These are phyloP conservation scores for Paxillus ammoniavirescens DNA, from an alignment of 768 basidiomycete genomes.

Conservation along the genomic window DNA sequence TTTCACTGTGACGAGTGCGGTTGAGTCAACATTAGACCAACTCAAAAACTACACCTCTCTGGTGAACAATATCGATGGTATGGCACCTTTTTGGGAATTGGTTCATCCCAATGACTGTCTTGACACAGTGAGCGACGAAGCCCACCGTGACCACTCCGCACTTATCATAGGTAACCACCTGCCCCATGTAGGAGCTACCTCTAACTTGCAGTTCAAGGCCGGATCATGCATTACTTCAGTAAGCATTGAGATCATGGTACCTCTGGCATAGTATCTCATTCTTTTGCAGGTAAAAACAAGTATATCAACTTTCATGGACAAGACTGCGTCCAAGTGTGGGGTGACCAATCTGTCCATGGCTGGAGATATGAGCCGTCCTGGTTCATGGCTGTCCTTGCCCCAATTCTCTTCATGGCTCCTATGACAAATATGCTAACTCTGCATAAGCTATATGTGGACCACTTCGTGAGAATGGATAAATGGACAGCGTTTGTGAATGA, in stretches of 20 bases:
- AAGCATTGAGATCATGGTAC: background rate
- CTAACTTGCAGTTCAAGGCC: conserved; percentile 26
- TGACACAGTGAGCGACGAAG: background rate
- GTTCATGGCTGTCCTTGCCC: conserved; percentile 35
- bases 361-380: conserved; percentile 25
- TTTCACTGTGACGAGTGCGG: background rate
- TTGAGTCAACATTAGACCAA: background rate
- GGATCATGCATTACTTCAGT: conserved; percentile 41
- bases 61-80: conserved; percentile 1
- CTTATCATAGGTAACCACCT: conserved; percentile 1
- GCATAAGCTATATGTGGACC: conserved; percentile 46
- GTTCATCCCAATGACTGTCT: background rate
- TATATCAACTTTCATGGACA: conserved; percentile 39
- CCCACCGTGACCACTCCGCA: background rate
- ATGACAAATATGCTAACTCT: conserved; percentile 40
- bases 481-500: conserved; percentile 42
- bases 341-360: conserved; percentile 23
- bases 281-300: conserved; percentile 14
- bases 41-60: conserved; percentile 1
- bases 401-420: conserved; percentile 45
- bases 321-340: conserved; percentile 30
- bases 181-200: background rate
- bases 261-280: background rate
- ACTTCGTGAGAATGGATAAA: conserved; percentile 25
- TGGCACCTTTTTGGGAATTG: background rate